Evolutionary conservation across 257 asterid species (phyloP), one percentile per base, ranked within the genome.

Genomic region (Perilla frutescens): DNA sequence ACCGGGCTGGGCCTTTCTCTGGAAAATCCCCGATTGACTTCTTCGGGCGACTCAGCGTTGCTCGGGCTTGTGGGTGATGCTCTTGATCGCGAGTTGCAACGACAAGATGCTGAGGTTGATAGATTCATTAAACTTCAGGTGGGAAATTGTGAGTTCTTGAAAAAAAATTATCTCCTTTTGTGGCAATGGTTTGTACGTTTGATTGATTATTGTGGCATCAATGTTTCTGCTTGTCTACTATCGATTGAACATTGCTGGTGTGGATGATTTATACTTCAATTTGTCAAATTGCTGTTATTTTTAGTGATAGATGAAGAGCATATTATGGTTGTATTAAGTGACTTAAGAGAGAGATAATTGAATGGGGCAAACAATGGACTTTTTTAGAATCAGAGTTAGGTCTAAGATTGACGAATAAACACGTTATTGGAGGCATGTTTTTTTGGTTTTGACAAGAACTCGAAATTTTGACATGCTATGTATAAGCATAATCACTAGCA

Each of bases 1-100:
- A 92, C 98, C 15, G 99, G 99, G 58, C 82, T 95, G 71, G 99
- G 96, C 37, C 91, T 95, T 76, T 92, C 99, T 0, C 62, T 95
- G 89, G 99, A 92, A 47, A 95, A 87, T 62, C 89, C 90, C 3
- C 82, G 94, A 48, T 59, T 84, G 82, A 77, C 86, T 48, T 91
- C 96, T 34, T 85, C 96, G 3, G 86, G 94, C 14, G 96, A 91
- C 70, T 90, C 98, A 5, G 79, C 90, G 37, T 80, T 92, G 81
- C 81, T 90, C 51, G 96, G 91, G 75, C 84, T 88, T 53, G 83
- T 81, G 6, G 89, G 92, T 3, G 98, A 90, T 74, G 89, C 89
- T 47, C 79, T 90, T 78, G 96, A 92, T 43, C 87, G 81, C 2
- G 97, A 92, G 85, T 41, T 95, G 79, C 94, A 83, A 77, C 89